Evolutionary conservation across 208 protist genomes (phyloP).

Genomic region (Crithidia bombi): DNA sequence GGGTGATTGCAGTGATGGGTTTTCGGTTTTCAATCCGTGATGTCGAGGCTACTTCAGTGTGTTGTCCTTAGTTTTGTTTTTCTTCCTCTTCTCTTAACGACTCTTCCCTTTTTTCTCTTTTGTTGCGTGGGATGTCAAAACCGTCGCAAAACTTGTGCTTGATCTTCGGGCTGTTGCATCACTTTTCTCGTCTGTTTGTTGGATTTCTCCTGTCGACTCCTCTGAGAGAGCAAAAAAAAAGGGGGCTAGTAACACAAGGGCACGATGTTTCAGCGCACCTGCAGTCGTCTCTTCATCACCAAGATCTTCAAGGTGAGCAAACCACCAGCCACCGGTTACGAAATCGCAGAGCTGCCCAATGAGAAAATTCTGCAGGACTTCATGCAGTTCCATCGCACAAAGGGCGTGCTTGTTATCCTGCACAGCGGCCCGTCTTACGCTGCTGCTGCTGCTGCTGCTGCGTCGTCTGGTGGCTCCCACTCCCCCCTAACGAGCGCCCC

Average conservation of each 20-base stretch:
- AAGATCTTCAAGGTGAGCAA: slow-evolving; percentile 71
- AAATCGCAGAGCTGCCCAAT: slow-evolving; percentile 84
- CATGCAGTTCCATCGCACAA: slow-evolving; percentile 63
- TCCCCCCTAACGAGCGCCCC: slow-evolving; percentile 14
- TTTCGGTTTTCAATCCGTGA: too few relatives aligned
- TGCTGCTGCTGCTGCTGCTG: slow-evolving; percentile 8
- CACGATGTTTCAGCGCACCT: slow-evolving; percentile 31
- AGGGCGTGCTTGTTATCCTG: slow-evolving; percentile 66
- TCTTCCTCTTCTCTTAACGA: background rate
- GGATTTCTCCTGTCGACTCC: too few relatives aligned
- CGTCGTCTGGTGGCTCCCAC: slow-evolving; percentile 3
- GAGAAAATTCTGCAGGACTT: slow-evolving; percentile 78
- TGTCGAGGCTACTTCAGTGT: too few relatives aligned
- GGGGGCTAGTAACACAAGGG: background rate
- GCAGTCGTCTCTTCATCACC: slow-evolving; percentile 47
- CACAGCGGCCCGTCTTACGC: slow-evolving; percentile 52
- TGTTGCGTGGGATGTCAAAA: too few relatives aligned
- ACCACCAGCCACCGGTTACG: slow-evolving; percentile 79
- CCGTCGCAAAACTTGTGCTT: too few relatives aligned
- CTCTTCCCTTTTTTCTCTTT: background rate
- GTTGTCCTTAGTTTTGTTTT: background rate
- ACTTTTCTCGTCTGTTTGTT: too few relatives aligned
- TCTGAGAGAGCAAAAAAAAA: background rate
- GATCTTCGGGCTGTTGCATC: too few relatives aligned
- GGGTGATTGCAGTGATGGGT: too few relatives aligned